These are phyloP conservation scores for Phytophthora boehmeriae DNA, from an alignment of 352 stramenopile species.

Conservation along the genomic window DNA sequence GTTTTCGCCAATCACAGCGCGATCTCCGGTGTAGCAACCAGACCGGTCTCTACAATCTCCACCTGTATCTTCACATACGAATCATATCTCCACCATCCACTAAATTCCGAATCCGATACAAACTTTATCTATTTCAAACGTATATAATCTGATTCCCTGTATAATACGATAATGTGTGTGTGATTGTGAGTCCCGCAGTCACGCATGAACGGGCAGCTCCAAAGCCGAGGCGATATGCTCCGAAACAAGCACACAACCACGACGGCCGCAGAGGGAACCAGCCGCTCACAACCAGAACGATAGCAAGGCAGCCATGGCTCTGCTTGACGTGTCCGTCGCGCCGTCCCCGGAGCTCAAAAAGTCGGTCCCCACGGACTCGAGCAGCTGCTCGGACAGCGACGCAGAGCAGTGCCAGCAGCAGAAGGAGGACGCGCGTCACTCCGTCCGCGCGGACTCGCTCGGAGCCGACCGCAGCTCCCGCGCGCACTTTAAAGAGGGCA, in stretches of 20 bases:
- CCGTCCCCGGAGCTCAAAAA: slow-evolving; percentile 31
- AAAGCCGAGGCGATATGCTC: slow-evolving; percentile 1
- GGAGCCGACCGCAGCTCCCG: slow-evolving; percentile 44
- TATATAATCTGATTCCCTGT: no score
- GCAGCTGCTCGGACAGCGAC: slow-evolving; percentile 29
- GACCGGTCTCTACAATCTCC: slow-evolving; percentile 14
- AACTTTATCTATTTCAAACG: no score
- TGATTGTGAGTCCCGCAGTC: slow-evolving; percentile 16
- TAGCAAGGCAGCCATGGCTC: not conserved
- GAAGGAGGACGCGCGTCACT: slow-evolving; percentile 22
- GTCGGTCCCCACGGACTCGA: slow-evolving; percentile 28
- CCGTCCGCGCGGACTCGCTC: slow-evolving; percentile 28
- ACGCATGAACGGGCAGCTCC: slow-evolving; percentile 15
- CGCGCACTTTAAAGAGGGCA: slow-evolving; percentile 82
- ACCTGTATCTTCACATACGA: slow-evolving; percentile 1
- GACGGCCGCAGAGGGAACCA: slow-evolving; percentile 1
- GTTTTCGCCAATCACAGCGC: no score
- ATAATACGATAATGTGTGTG: no score
- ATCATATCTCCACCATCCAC: no score
- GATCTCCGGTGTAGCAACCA: not conserved
- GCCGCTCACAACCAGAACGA: slow-evolving; percentile 1
- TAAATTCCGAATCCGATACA: not conserved
- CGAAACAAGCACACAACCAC: slow-evolving; percentile 32
- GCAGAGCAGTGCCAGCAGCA: slow-evolving; percentile 17
- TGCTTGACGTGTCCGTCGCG: not conserved